Conservation (phyloP, 2,329 filamentous ascomycete genomes). For the Xylariales sp. region DNA sequence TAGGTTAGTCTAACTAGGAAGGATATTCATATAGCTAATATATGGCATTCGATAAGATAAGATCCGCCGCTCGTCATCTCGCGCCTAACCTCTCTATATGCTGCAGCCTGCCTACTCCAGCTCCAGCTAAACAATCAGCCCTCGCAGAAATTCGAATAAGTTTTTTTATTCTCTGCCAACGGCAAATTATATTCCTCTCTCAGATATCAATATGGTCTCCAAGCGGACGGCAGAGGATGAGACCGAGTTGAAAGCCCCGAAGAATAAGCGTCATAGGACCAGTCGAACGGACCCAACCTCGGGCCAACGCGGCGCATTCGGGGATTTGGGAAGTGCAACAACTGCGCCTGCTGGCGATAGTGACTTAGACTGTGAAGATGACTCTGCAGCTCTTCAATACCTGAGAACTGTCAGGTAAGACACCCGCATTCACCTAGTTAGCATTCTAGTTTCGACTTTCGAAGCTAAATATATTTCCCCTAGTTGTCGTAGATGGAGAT, state of each 20-base stretch:
- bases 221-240: constrained; percentile 46
- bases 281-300: constrained; percentile 60
- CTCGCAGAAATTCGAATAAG: not conserved
- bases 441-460: constrained; percentile 26
- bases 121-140: not conserved
- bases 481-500: constrained; percentile 37
- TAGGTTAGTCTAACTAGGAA: too few relatives aligned
- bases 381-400: constrained; percentile 68
- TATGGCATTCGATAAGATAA: too few relatives aligned
- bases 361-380: constrained; percentile 66
- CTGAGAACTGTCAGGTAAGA: constrained; percentile 70
- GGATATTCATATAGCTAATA: too few relatives aligned
- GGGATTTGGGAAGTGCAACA: constrained; percentile 60
- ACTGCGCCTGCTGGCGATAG: constrained; percentile 52
- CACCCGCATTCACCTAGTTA: constrained; percentile 6
- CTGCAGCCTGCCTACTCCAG: not conserved
- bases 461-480: constrained; percentile 43
- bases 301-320: constrained; percentile 69
- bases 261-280: constrained; percentile 41
- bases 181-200: not conserved
- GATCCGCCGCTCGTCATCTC: not conserved
- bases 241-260: constrained; percentile 31
- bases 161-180: not conserved
- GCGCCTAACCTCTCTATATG: not conserved
- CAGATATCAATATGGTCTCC: constrained; percentile 35